Evolutionary conservation across 1,284 basidiomycete species (phyloP), one percentile per base, ranked within the genome.

Genomic region (Rhodotorula sp.): DNA sequence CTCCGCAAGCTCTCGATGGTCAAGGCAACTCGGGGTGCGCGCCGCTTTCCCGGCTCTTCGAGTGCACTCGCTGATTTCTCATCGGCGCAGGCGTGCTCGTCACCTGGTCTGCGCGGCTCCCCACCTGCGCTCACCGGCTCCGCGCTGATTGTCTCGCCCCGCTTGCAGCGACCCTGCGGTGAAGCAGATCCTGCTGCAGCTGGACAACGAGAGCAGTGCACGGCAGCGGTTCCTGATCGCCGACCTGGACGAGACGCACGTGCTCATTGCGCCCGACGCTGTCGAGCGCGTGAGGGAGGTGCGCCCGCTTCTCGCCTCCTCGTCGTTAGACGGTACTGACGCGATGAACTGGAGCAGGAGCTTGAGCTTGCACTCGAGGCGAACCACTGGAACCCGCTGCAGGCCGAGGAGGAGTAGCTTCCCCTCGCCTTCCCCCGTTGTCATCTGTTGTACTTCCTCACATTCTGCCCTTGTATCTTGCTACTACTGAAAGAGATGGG

Each of bases 191-290:
- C 85, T 94, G 39, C 84, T 94, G 51, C 84, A 87, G 25, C 87
- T 94, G 85, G 91, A 95, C 81, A 73, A 77, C 58, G 74, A 58
- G 57, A 61, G 41, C 19, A 13, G 55, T 0, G 37, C 39, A 4
- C n/a, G 59, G 1, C 70, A 76, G 17, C 76, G 79, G 32, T 94
- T 94, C 82, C 89, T 94, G 76, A 90, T 94, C 69, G 89, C 93
- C 79, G 92, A 95, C 78, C 81, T 94, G 39, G 92, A 94, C 79
- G 91, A 94, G 73, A 87, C 88, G 66, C 91, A 94, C 81, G 80
- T 94, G 1, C 87, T 94, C 59, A 90, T 94, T 80, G 90, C 89
- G 78, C 88, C 89, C 0, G 91, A 93, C 72, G 87, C 89, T 66
- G 89, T 93, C 78, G 90, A 88, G 75, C 83, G 87, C 53, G 88